A percentile compares a stretch with the other conserved stretches of the same genome.
phyloP scores from a whole-genome alignment of 139 green algal species.

The Chlamydomonas incerta region DNA sequence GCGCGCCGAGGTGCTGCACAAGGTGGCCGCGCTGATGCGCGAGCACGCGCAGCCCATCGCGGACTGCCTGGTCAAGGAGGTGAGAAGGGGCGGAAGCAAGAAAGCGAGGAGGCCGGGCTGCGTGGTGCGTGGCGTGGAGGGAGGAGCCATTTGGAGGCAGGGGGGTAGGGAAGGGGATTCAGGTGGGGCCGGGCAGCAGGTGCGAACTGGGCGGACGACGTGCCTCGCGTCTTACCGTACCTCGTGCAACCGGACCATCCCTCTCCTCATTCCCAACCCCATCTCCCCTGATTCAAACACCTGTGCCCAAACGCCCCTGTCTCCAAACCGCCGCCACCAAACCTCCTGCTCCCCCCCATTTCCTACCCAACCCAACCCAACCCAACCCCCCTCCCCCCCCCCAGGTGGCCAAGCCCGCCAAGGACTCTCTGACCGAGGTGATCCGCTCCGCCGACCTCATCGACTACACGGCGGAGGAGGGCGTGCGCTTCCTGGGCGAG shows the following conservation, averaged over 20 bases:
- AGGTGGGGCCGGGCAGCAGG: too few relatives aligned
- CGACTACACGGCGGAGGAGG: conserved; percentile 96
- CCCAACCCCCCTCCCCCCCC: not conserved
- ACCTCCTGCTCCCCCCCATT: not conserved
- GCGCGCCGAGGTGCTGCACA: conserved; percentile 86
- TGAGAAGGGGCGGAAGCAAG: not conserved
- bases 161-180: too few relatives aligned
- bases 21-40: conserved; percentile 81
- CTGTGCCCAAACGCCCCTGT: too few relatives aligned
- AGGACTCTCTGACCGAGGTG: conserved; percentile 85
- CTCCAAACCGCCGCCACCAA: too few relatives aligned
- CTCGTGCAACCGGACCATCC: too few relatives aligned
- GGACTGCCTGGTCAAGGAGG: conserved; percentile 89
- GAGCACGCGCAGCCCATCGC: conserved; percentile 89
- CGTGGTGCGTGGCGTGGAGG: too few relatives aligned
- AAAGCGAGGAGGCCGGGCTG: too few relatives aligned
- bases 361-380: not conserved
- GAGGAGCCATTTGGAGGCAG: too few relatives aligned
- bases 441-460: conserved; percentile 91
- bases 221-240: too few relatives aligned
- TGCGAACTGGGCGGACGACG: too few relatives aligned
- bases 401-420: conserved; percentile 88
- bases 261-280: too few relatives aligned
- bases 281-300: too few relatives aligned
- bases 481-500: conserved; percentile 85